Percentiles rank a stretch among this genome's conserved stretches.
These are phyloP conservation scores for Fusarium decemcellulare DNA, from an alignment of 2,329 filamentous ascomycete genomes.

Conservation along the genomic window DNA sequence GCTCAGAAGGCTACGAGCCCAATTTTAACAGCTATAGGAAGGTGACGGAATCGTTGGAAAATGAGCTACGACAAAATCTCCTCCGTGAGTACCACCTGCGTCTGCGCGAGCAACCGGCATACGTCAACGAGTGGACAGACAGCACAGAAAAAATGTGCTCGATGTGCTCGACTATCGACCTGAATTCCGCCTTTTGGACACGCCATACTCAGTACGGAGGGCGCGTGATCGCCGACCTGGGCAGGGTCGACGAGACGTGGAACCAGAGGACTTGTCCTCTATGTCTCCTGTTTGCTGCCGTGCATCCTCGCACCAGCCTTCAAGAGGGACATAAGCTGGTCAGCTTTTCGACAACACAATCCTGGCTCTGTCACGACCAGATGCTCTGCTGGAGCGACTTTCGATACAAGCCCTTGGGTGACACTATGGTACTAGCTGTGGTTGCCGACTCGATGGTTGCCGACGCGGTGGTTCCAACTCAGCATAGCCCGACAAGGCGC, in stretches of 20 bases:
- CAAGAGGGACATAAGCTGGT: background rate
- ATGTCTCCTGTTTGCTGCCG: background rate
- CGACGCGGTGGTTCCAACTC: no score
- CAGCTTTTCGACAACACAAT: background rate
- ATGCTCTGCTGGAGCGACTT: no score
- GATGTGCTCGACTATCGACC: background rate
- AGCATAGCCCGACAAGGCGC: fast-evolving
- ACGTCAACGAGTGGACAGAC: background rate
- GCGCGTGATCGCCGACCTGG: background rate
- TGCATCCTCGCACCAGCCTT: background rate
- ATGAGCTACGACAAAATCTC: no score
- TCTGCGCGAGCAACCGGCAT: background rate
- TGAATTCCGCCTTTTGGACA: background rate
- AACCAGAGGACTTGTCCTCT: background rate
- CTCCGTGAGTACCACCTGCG: no score
- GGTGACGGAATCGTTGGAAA: no score
- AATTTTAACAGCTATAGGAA: no score
- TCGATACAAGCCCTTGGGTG: background rate
- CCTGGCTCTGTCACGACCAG: background rate
- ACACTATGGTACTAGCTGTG: background rate
- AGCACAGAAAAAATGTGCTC: background rate
- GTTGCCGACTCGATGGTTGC: background rate
- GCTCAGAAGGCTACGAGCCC: no score
- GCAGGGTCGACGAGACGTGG: background rate
- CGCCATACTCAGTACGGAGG: background rate